Evolutionary conservation across 306 rosid species (phyloP), one percentile per base, ranked within the genome.

Genomic region (Glycine latifolia): DNA sequence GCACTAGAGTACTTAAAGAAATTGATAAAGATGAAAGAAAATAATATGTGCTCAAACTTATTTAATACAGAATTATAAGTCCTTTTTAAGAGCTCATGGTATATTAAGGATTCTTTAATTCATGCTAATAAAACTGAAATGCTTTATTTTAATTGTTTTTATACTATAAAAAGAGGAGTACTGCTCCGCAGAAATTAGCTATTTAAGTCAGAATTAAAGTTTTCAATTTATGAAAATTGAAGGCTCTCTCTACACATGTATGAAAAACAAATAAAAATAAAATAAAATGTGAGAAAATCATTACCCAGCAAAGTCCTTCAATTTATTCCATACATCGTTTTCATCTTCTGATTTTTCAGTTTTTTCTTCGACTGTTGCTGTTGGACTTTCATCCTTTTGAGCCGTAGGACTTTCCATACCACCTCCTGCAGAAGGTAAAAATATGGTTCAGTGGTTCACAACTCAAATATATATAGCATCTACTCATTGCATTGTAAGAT

Each of bases 231-330:
- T 52, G 47, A 73, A 73, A 65, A 75, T 41, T 9, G 39, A 48
- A 52, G 56, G 82, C 55, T 16, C 73, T 20, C 77, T 39, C 46
- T 39, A 56, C 17, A 56, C 35, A 65, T 65, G 7, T 52, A 61
- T 60, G 65, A 39, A 62, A 26, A 60, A 56, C 50, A 39, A 37
- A 37, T 16, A 46, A 47, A 60, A 50, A 48, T 43, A 62, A 77
- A 59, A 71, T 7, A 35, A 80, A 26, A 26, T 26, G 1, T 26
- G 84, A 81, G 78, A 86, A 80, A 46, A 59, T 66, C 11, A 53
- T 78, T 95, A 95, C 96, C 98, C 97, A 6, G 97, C 97, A 47
- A 89, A 61, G 79, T 87, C 94, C 88, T 88, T 91, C 76, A 95
- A 69, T 79, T 85, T 82, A 80, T 85, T 86, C 98, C 93, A 93